These are phyloP conservation scores for Scenedesmus sp. DNA, from an alignment of 163 green algal genomes.

Conservation along the genomic window DNA sequence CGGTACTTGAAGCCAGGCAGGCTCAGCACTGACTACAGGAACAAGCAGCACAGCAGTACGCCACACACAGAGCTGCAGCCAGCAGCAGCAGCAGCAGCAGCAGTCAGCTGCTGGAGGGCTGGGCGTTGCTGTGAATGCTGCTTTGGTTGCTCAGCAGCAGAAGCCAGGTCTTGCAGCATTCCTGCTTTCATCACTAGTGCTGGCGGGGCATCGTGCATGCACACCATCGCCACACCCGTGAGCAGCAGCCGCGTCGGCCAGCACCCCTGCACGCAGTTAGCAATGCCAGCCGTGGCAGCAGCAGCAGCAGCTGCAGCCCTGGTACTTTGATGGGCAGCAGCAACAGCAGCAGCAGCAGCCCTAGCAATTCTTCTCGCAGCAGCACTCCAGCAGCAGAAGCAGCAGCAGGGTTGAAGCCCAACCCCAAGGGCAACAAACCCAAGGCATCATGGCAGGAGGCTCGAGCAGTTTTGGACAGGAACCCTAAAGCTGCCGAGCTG, in stretches of 20 bases:
- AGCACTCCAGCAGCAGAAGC: background rate
- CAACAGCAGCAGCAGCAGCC: slow-evolving; percentile 16
- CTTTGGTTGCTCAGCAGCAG: background rate
- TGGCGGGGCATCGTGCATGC: slow-evolving; percentile 58
- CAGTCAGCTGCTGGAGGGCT: background rate
- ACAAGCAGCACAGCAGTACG: background rate
- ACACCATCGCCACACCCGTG: background rate
- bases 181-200: background rate
- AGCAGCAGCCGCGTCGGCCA: slow-evolving; percentile 7
- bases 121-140: background rate
- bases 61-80: background rate
- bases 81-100: slow-evolving; percentile 27
- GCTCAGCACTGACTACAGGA: background rate
- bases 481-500: background rate
- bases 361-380: background rate
- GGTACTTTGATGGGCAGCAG: background rate
- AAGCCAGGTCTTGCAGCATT: background rate
- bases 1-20: background rate
- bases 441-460: slow-evolving; percentile 9
- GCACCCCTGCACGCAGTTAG: background rate
- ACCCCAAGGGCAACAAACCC: background rate
- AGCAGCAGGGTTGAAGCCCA: background rate
- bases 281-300: background rate
- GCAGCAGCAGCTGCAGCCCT: background rate
- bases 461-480: background rate